Evolutionary conservation across 2,329 filamentous ascomycete species (phyloP).

Genomic region (Ophioceras dolichostomum): DNA sequence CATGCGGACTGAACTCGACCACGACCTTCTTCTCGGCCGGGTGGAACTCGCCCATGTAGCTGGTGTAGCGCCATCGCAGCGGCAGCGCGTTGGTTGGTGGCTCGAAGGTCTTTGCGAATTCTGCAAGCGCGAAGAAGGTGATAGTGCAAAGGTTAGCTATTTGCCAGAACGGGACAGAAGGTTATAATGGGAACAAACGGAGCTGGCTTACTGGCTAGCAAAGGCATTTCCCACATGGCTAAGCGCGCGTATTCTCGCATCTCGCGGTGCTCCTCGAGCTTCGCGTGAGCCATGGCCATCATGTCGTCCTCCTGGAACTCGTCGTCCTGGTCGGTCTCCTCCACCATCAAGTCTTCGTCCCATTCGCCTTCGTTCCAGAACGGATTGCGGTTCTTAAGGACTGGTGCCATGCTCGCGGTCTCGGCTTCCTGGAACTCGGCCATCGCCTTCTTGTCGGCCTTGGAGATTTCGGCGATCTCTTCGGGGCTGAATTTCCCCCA

Average conservation of each 20-base stretch:
- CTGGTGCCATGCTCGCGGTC: too few relatives aligned
- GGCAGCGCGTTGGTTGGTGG: conserved; percentile 56
- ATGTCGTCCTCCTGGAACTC: conserved; percentile 75
- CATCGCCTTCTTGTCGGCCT: too few relatives aligned
- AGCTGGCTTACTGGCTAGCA: conserved; percentile 60
- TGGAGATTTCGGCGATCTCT: too few relatives aligned
- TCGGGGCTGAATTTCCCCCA: too few relatives aligned
- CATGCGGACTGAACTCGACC: conserved; percentile 68
- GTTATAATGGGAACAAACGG: neutral
- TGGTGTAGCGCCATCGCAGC: conserved; percentile 91
- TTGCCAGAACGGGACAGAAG: neutral
- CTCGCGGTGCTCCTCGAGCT: conserved; percentile 81
- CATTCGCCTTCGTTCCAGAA: conserved; percentile 39
- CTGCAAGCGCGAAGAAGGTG: conserved; percentile 32
- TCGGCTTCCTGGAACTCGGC: too few relatives aligned
- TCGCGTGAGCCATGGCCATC: conserved; percentile 67
- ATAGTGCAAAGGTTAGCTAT: neutral
- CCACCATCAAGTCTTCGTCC: conserved; percentile 28
- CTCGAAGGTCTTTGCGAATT: conserved; percentile 70
- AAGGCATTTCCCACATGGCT: conserved; percentile 90
- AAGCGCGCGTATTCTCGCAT: conserved; percentile 78
- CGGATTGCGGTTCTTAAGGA: too few relatives aligned
- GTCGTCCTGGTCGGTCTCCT: conserved; percentile 41
- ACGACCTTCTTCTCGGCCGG: conserved; percentile 90
- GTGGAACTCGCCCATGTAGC: conserved; percentile 88